phyloP scores from a whole-genome alignment of 2,329 filamentous ascomycete species.

The Fusarium sp. region DNA sequence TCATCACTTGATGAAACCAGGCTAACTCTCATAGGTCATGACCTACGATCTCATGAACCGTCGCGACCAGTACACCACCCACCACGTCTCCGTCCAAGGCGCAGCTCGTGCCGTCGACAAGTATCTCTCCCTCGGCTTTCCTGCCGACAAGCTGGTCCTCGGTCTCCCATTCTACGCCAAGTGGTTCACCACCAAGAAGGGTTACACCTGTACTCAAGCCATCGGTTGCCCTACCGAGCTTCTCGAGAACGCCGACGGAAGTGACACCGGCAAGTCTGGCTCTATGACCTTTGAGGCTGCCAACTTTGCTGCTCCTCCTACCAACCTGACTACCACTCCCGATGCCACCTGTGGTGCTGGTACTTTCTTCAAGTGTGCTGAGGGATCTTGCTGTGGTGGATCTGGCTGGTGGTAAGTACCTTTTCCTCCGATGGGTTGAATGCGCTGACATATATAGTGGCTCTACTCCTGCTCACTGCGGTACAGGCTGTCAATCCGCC shows the following conservation, averaged over 20 bases:
- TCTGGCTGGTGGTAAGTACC: slow-evolving; percentile 40
- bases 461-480: slow-evolving; percentile 34
- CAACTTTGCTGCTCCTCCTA: slow-evolving; percentile 42
- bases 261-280: slow-evolving; percentile 64
- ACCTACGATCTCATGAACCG: slow-evolving; percentile 80
- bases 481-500: slow-evolving; percentile 33
- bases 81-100: slow-evolving; percentile 69
- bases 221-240: slow-evolving; percentile 68
- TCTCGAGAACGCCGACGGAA: slow-evolving; percentile 69
- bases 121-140: slow-evolving; percentile 68
- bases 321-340: slow-evolving; percentile 31
- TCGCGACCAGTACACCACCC: slow-evolving; percentile 71
- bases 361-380: slow-evolving; percentile 29
- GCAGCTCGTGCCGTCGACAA: slow-evolving; percentile 66
- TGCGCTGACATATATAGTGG: slow-evolving; percentile 15
- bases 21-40: slow-evolving; percentile 62
- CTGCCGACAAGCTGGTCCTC: slow-evolving; percentile 67
- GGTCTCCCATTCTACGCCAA: slow-evolving; percentile 78
- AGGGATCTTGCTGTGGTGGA: slow-evolving; percentile 30
- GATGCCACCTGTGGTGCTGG: slow-evolving; percentile 39
- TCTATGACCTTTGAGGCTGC: slow-evolving; percentile 54
- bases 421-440: fast-evolving
- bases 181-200: slow-evolving; percentile 68
- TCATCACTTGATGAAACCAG: fast-evolving
- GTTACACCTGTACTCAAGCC: slow-evolving; percentile 57